Conservation (phyloP, 768 basidiomycete species). For the Cantharellus anzutake region DNA sequence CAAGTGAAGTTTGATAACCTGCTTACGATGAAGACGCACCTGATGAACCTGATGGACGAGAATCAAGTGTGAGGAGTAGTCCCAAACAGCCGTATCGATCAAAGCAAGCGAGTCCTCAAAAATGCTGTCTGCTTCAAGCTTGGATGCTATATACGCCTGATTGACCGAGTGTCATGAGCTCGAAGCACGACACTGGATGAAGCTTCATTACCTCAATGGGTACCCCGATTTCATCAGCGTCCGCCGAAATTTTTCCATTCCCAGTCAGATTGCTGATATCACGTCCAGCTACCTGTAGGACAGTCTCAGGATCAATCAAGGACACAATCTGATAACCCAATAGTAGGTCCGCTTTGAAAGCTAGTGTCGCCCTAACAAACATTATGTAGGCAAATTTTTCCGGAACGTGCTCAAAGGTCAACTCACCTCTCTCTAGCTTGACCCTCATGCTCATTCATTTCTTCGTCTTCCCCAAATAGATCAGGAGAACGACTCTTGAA, state of each 20-base stretch:
- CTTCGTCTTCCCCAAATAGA: too few relatives aligned
- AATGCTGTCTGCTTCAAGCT: neutral
- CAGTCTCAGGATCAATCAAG: neutral
- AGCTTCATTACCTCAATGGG: neutral
- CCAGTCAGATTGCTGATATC: neutral
- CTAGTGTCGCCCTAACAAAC: too few relatives aligned
- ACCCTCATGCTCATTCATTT: too few relatives aligned
- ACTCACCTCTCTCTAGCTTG: too few relatives aligned
- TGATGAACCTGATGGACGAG: neutral
- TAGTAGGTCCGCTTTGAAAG: too few relatives aligned
- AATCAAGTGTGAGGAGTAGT: conserved; percentile 1
- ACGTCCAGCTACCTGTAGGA: neutral
- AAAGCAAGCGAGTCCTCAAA: neutral
- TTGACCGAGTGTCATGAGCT: too few relatives aligned
- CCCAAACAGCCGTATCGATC: neutral
- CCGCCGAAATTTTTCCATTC: neutral
- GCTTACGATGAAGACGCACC: too few relatives aligned
- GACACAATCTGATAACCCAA: too few relatives aligned
- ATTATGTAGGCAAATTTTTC: too few relatives aligned
- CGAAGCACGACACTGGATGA: neutral
- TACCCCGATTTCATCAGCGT: neutral
- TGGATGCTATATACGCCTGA: neutral
- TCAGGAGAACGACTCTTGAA: too few relatives aligned
- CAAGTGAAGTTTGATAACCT: too few relatives aligned
- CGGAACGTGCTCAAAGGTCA: too few relatives aligned